These are phyloP conservation scores for Aspergillaceae sp. DNA, from an alignment of 2,329 filamentous ascomycete species.

Conservation along the genomic window DNA sequence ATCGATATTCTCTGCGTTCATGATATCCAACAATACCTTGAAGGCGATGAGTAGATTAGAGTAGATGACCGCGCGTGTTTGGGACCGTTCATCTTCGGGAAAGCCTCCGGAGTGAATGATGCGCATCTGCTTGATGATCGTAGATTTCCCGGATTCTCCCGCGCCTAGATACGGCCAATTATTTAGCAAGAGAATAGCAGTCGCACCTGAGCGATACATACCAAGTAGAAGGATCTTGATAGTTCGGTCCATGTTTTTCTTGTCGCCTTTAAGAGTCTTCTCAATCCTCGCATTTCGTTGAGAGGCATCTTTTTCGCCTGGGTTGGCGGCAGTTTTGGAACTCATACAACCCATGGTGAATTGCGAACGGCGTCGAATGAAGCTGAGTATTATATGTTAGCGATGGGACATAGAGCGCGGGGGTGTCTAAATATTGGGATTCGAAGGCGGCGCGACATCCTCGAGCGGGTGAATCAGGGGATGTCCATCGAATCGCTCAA, in stretches of 20 bases:
- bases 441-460: not conserved
- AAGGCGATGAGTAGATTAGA: conserved; percentile 90
- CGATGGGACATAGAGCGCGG: not conserved
- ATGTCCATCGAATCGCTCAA: conserved; percentile 7
- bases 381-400: not conserved
- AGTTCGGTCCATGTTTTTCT: conserved; percentile 75
- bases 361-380: conserved; percentile 5
- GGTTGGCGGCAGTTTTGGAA: conserved; percentile 30
- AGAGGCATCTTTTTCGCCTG: conserved; percentile 33
- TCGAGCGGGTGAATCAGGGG: conserved; percentile 11
- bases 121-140: conserved; percentile 97
- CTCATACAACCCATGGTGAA: conserved; percentile 38
- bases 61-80: conserved; percentile 93
- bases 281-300: conserved; percentile 63
- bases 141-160: conserved; percentile 92
- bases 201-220: conserved; percentile 39
- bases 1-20: conserved; percentile 71
- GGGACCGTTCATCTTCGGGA: conserved; percentile 76
- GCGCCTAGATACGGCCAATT: conserved; percentile 54
- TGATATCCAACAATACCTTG: conserved; percentile 80
- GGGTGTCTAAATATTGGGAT: not conserved
- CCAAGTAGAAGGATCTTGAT: conserved; percentile 91
- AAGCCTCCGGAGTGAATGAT: conserved; percentile 93
- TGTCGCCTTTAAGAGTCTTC: conserved; percentile 73
- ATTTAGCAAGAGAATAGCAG: too few species aligned